phyloP scores from a whole-genome alignment of 495 filamentous ascomycete species.

The Chaetomium tenue region DNA sequence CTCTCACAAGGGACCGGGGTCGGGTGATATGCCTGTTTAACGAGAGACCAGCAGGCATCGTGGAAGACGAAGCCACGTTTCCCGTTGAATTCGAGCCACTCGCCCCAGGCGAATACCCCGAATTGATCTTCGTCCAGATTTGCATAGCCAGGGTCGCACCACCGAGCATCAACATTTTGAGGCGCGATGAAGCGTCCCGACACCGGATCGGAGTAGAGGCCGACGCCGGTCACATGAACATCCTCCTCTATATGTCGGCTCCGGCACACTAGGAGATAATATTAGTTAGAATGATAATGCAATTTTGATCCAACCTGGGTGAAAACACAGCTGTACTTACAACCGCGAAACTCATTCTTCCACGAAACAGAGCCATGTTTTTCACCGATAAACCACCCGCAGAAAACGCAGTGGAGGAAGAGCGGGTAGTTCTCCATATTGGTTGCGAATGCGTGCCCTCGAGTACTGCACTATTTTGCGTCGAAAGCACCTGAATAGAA shows the following conservation, averaged over 20 bases:
- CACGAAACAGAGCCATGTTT: neutral
- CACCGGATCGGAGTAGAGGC: neutral
- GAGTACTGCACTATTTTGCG: no score
- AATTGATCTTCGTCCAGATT: neutral
- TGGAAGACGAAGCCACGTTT: constrained; percentile 7
- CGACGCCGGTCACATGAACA: neutral
- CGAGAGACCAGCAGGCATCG: constrained; percentile 6
- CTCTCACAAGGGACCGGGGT: neutral
- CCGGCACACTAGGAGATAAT: neutral
- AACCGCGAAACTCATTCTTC: constrained; percentile 2
- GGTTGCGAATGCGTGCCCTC: no score
- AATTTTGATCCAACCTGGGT: neutral
- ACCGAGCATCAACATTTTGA: neutral
- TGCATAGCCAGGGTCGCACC: neutral
- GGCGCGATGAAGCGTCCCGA: neutral
- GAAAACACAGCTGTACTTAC: neutral
- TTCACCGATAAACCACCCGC: neutral
- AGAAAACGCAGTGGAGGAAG: neutral
- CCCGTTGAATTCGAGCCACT: neutral
- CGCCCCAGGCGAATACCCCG: neutral
- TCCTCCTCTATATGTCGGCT: neutral
- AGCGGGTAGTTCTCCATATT: neutral
- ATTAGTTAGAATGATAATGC: no score
- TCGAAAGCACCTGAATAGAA: no score
- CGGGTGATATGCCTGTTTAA: neutral